Conservation (phyloP, 2,329 filamentous ascomycete genomes). For the Cladosporium phlei region DNA sequence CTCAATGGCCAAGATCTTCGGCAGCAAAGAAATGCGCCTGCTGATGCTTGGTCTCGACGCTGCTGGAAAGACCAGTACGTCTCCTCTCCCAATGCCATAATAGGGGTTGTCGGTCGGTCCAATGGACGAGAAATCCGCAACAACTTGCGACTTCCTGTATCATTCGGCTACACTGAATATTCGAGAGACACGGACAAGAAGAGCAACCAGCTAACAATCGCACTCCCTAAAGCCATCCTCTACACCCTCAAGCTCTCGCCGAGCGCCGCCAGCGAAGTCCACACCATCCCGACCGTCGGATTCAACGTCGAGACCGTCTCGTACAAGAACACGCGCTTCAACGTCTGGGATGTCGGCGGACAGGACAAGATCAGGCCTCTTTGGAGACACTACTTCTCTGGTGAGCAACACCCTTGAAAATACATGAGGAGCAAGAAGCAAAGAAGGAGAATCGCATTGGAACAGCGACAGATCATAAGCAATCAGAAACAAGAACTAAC, state of each 20-base stretch:
- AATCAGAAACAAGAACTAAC: neutral
- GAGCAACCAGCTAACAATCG: slow-evolving; percentile 1
- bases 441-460: too few species aligned
- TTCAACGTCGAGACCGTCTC: slow-evolving; percentile 99
- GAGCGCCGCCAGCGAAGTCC: slow-evolving; percentile 78
- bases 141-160: too few species aligned
- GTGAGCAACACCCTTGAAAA: slow-evolving; percentile 19
- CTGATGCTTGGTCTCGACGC: slow-evolving; percentile 97
- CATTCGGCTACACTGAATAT: too few species aligned
- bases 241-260: slow-evolving; percentile 92
- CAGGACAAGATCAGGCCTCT: slow-evolving; percentile 99
- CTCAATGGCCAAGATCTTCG: slow-evolving; percentile 98
- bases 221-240: slow-evolving; percentile 62
- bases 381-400: slow-evolving; percentile 99
- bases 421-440: too few species aligned
- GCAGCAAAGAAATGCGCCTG: slow-evolving; percentile 97
- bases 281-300: slow-evolving; percentile 97
- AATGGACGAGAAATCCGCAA: too few species aligned
- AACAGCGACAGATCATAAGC: too few species aligned
- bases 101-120: too few species aligned
- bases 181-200: too few species aligned
- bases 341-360: slow-evolving; percentile 99
- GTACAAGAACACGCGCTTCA: slow-evolving; percentile 99
- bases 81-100: neutral
- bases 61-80: slow-evolving; percentile 82